Base-by-base conservation (phyloP, 306 rosid species). In the Malus sylvestris region DNA sequence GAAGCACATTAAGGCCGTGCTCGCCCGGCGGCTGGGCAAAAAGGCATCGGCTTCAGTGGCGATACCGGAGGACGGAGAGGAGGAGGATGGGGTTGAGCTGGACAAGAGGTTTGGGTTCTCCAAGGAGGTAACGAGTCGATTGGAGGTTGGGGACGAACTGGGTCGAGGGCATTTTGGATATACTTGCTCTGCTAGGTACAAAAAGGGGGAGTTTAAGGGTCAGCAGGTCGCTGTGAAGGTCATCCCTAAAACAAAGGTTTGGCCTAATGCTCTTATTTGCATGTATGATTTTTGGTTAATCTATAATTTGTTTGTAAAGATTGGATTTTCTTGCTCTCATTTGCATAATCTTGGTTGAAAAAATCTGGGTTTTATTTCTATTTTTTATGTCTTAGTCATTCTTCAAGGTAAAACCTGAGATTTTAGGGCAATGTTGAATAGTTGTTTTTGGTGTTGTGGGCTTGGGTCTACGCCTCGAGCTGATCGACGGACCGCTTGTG, bases 141-240 rank as follows among this genome's bases (percentile, higher is more conserved):
- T 92, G 74, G 99, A 96, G 84, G 88, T 96, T 18, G 98, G 96
- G 55, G 97, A 91, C 53, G 99, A 96, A 79, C 90, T 96, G 73
- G 99, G 99, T 15, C 87, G 97, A 73, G 99, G 99, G 83, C 99
- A 96, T 91, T 96, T 96, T 87, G 99, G 99, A 86, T 96, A 96
- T 84, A 96, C 99, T 83, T 96, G 97, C 80, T 87, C 98, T 81
- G 99, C 99, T 67, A 88, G 73, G 84, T 93, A 87, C 88, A 96
- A 92, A 85, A 96, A 92, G 83, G 99, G 98, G 25, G 99, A 96
- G 83, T 83, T 77, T 25, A 96, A 91, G 85, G 99, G 97, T 62
- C 92, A 87, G 59, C 87, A 90, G 68, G 99, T 96, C 6, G 99
- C 99, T 57, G 99, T 96, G 2, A 96, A 96, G 83, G 93, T 92